Evolutionary conservation across 345 rosid genomes (phyloP), one percentile per base, ranked within the genome.

Genomic region (Draba incana): DNA sequence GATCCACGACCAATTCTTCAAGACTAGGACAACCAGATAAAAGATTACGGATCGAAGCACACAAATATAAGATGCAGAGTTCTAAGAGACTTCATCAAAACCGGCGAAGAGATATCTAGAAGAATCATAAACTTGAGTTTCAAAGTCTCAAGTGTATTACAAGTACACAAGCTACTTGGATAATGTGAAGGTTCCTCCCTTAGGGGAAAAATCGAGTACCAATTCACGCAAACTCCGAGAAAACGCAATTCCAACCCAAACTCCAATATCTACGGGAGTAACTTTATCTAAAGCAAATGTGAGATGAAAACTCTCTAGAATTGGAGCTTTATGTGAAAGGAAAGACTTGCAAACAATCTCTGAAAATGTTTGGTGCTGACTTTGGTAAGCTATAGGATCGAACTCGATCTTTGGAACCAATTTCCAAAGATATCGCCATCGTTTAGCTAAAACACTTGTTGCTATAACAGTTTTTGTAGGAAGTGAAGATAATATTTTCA

Each of bases 371-470:
- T 37, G 30, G 10, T 57, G 10, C 5, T 57, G 3, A 1, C 15
- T 16, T 37, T 16, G 10, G 61, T 20, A 1, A 38, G 3, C 31
- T 2, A 39, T 30, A 23, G 20, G 23, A 39, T 57, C 33, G 4
- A 23, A 57, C 16, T 57, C 7, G 10, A 57, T 47, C 1, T 6
- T 39, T 24, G 47, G 48, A 31, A 57, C 63, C 20, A 24, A 1
- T 0, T 57, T 58, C 63, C 63, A 58, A 3, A 2, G 16, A 57
- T 33, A 41, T 0, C 24, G 23, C 64, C 50, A 42, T 25, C 15
- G 49, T n/a, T 59, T 59, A 25, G 64, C 42, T 49, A 42, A 42
- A n/a, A 59, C 50, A 59, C 64, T 59, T 12, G 49, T 58, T 16
- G 23, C 12, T 24, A 58, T 13, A 8, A 25, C 50, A 42, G 3